Evolutionary conservation across 2,329 filamentous ascomycete species (phyloP).

Genomic region (Trichoderma atroviride): DNA sequence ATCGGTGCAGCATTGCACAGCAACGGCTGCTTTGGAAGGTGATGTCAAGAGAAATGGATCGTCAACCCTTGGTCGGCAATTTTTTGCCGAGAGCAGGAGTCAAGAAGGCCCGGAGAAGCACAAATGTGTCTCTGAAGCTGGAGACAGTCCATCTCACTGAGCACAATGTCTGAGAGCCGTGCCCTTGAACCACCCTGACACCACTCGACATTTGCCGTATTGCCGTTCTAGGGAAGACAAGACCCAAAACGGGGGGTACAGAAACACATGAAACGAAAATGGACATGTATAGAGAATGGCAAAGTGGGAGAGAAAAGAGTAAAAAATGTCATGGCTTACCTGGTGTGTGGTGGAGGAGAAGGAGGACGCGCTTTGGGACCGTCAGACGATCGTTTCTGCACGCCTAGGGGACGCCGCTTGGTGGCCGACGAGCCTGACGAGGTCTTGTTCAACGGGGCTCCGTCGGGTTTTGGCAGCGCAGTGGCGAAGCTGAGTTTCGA

Average conservation of each 20-base stretch:
- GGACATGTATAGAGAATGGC: not conserved
- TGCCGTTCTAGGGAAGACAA: conserved; percentile 5
- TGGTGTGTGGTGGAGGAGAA: conserved; percentile 53
- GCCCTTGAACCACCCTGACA: conserved; percentile 1
- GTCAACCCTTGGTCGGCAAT: conserved; percentile 22
- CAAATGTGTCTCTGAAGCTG: conserved; percentile 1
- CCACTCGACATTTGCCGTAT: conserved; percentile 10
- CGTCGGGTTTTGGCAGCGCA: conserved; percentile 38
- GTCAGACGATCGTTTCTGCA: conserved; percentile 40
- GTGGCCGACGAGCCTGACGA: conserved; percentile 11
- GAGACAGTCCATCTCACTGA: conserved; percentile 12
- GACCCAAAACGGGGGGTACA: not conserved
- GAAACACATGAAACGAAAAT: not conserved
- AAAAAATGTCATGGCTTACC: conserved; percentile 41
- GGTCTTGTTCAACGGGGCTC: conserved; percentile 41
- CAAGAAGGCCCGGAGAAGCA: conserved; percentile 5
- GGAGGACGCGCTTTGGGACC: conserved; percentile 49
- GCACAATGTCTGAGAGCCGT: conserved; percentile 21
- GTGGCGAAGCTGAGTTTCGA: conserved; percentile 42
- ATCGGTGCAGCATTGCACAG: not conserved
- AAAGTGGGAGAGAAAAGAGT: not conserved
- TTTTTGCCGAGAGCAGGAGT: conserved; percentile 25
- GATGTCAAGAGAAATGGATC: not conserved
- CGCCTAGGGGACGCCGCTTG: conserved; percentile 14
- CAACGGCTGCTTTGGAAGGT: not conserved